These are phyloP conservation scores for Fusarium pseudocircinatum DNA, from an alignment of 2,329 filamentous ascomycete genomes.

Conservation along the genomic window DNA sequence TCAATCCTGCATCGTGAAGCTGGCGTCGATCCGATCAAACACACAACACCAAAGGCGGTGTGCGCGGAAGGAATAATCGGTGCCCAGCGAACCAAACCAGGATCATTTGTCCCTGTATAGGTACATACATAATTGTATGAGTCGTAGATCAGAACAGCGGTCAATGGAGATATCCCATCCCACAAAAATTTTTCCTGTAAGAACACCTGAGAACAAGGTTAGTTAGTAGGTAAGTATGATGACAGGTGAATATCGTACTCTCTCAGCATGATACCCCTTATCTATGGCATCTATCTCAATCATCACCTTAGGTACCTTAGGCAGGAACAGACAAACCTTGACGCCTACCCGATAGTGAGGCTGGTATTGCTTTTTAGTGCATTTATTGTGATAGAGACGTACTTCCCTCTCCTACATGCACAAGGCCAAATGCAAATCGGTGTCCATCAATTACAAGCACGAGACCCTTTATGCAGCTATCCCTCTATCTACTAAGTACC, in stretches of 20 bases:
- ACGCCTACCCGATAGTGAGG: not conserved
- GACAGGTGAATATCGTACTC: not conserved
- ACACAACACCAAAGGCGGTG: slow-evolving; percentile 25
- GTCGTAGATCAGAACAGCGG: slow-evolving; percentile 26
- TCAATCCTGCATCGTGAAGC: slow-evolving; percentile 20
- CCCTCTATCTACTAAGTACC: not conserved
- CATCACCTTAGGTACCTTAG: too few species aligned
- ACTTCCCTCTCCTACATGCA: not conserved
- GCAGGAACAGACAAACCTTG: slow-evolving; percentile 17
- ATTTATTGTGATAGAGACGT: not conserved
- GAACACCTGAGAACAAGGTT: not conserved
- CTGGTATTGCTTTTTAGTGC: slow-evolving; percentile 6
- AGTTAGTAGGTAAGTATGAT: not conserved
- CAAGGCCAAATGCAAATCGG: not conserved
- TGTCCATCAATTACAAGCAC: not conserved
- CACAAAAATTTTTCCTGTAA: not conserved
- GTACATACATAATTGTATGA: not conserved
- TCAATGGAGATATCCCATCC: slow-evolving; percentile 4
- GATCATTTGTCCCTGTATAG: slow-evolving; percentile 22
- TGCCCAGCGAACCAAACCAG: slow-evolving; percentile 17
- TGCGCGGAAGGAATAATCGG: slow-evolving; percentile 13
- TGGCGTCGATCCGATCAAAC: slow-evolving; percentile 20
- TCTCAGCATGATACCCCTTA: not conserved
- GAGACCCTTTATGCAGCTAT: slow-evolving; percentile 14
- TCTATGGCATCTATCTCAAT: not conserved